Percentiles rank a stretch among this genome's conserved stretches.
Conservation (phyloP, 2,329 filamentous ascomycete species). For the Ceratocystis cacaofunesta region DNA sequence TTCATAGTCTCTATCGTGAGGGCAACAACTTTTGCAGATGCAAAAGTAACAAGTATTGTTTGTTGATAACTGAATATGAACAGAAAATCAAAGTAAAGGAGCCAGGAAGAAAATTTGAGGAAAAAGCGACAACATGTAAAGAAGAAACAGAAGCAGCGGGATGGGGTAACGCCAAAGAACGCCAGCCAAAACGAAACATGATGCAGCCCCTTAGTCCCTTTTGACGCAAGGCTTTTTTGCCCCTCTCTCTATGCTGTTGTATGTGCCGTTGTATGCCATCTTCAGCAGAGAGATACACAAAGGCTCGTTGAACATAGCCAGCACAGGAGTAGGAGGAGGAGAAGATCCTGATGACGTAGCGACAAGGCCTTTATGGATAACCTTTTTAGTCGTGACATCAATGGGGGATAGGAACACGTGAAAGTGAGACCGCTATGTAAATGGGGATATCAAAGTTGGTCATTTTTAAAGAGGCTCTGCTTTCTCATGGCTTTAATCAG, state of each 20-base stretch:
- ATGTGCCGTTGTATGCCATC: neutral
- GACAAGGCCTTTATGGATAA: too few relatives aligned
- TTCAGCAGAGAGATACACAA: too few relatives aligned
- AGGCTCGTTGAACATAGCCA: too few relatives aligned
- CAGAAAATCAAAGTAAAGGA: neutral
- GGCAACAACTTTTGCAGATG: neutral
- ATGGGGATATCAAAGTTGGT: neutral
- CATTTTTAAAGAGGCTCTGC: neutral
- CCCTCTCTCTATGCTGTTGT: neutral
- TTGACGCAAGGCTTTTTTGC: neutral
- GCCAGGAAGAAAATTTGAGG: conserved; percentile 21
- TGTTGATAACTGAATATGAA: neutral
- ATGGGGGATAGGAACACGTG: neutral
- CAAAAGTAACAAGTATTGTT: neutral
- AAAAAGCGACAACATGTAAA: conserved; percentile 6
- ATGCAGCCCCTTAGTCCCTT: neutral
- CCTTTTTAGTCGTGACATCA: neutral
- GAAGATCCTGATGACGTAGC: too few relatives aligned
- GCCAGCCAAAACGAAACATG: conserved; percentile 14
- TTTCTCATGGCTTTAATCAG: conserved; percentile 5
- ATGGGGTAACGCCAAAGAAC: conserved; percentile 14
- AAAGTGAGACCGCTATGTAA: neutral
- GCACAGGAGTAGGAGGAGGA: too few relatives aligned
- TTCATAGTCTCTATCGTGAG: neutral
- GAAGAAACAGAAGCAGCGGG: conserved; percentile 11